phyloP scores from a whole-genome alignment of 129 eudicot species.

The Sambucus nigra region DNA sequence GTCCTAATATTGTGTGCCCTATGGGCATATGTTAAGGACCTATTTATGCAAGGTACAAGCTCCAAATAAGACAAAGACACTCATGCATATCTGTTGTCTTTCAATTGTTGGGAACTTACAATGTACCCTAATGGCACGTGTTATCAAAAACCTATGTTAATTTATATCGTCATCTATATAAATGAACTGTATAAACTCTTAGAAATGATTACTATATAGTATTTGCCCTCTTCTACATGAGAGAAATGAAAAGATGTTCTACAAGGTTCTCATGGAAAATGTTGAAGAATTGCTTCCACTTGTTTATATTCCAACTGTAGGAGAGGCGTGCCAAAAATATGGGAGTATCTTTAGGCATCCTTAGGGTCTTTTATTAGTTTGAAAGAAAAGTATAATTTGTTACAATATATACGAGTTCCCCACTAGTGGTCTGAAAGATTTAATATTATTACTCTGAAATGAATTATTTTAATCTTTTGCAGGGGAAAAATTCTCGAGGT shows the following conservation, averaged over 20 bases:
- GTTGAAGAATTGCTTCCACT: slow-evolving; percentile 96
- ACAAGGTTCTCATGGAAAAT: slow-evolving; percentile 84
- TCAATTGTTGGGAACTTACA: too few relatives aligned
- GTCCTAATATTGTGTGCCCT: too few relatives aligned
- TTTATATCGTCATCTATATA: too few relatives aligned
- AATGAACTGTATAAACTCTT: background rate
- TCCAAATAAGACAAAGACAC: too few relatives aligned
- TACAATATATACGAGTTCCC: background rate
- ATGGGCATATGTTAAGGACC: too few relatives aligned
- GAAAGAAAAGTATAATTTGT: slow-evolving; percentile 60
- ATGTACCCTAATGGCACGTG: too few relatives aligned
- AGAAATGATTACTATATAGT: too few relatives aligned
- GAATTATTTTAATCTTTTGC: slow-evolving; percentile 4
- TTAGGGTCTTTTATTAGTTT: slow-evolving; percentile 91
- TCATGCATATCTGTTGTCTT: too few relatives aligned
- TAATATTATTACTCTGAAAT: too few relatives aligned
- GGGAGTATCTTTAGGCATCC: slow-evolving; percentile 91
- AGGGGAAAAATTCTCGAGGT: slow-evolving; percentile 92
- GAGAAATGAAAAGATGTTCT: slow-evolving; percentile 72
- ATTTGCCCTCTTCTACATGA: slow-evolving; percentile 40
- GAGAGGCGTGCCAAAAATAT: slow-evolving; percentile 97
- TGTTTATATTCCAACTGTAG: slow-evolving; percentile 99
- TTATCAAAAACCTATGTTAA: too few relatives aligned
- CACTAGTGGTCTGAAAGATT: background rate
- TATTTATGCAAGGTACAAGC: too few relatives aligned